These are phyloP conservation scores for Naumovozyma dairenensis DNA, from an alignment of 805 yeast species.

Conservation along the genomic window DNA sequence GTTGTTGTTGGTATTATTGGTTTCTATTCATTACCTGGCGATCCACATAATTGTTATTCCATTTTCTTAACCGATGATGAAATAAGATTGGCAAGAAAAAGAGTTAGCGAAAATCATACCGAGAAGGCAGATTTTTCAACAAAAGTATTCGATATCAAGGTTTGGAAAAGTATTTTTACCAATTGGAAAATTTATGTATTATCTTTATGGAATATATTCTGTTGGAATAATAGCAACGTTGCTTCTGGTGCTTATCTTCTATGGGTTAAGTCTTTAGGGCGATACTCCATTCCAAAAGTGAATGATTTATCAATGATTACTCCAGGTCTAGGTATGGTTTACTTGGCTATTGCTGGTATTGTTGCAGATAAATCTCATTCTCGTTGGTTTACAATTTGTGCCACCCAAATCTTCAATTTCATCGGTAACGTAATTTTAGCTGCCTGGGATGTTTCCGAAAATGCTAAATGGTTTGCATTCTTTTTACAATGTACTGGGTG, in stretches of 20 bases:
- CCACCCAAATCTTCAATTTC: constrained; percentile 44
- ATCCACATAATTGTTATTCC: constrained; percentile 48
- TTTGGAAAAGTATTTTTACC: constrained; percentile 45
- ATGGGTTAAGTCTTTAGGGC: constrained; percentile 46
- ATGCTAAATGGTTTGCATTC: constrained; percentile 53
- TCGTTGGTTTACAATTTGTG: constrained; percentile 44
- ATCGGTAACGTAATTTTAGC: constrained; percentile 44
- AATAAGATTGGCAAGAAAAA: constrained; percentile 39
- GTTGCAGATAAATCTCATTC: constrained; percentile 42
- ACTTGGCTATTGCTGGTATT: constrained; percentile 15
- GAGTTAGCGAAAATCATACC: constrained; percentile 31
- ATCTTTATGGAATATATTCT: constrained; percentile 42
- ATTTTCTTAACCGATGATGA: constrained; percentile 47
- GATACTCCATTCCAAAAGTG: constrained; percentile 34
- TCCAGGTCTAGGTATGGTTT: constrained; percentile 46
- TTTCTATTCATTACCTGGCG: constrained; percentile 51
- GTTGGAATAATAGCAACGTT: constrained; percentile 49
- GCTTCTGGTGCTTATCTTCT: constrained; percentile 44
- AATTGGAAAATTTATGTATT: constrained; percentile 53
- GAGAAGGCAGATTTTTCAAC: constrained; percentile 22
- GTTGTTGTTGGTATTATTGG: constrained; percentile 49
- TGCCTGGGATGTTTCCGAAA: constrained; percentile 44
- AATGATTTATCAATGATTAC: constrained; percentile 44
- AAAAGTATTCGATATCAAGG: constrained; percentile 32
- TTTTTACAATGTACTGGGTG: constrained; percentile 47